These are phyloP conservation scores for Termitomyces sp. DNA, from an alignment of 768 basidiomycete genomes.

Conservation along the genomic window DNA sequence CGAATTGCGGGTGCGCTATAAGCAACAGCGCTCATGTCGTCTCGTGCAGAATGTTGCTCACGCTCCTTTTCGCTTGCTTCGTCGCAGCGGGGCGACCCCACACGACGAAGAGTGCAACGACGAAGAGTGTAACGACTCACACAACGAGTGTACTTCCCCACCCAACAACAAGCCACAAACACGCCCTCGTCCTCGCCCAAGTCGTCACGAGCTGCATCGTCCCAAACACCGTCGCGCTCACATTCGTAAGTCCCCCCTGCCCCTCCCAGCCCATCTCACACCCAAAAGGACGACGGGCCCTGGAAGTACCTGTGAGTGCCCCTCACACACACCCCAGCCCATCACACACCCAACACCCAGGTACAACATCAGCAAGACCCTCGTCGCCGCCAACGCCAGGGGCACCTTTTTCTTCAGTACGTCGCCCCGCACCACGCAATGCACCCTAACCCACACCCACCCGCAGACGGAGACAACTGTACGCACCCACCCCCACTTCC, in stretches of 20 bases:
- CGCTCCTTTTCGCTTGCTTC: too few species aligned
- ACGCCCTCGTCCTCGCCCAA: constrained; percentile 13
- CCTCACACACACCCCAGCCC: too few species aligned
- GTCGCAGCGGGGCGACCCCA: too few species aligned
- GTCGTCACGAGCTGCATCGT: constrained; percentile 27
- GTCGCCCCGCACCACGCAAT: neutral
- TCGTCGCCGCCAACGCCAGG: constrained; percentile 25
- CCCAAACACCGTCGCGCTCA: constrained; percentile 27
- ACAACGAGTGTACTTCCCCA: too few species aligned
- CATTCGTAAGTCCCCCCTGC: constrained; percentile 20
- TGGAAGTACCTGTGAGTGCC: constrained; percentile 8
- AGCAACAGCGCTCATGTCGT: too few species aligned
- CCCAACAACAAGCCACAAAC: neutral
- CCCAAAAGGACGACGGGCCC: constrained; percentile 16
- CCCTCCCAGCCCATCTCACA: too few species aligned
- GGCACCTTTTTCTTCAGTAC: constrained; percentile 30
- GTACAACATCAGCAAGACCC: constrained; percentile 19
- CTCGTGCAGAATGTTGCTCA: too few species aligned
- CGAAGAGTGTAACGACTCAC: too few species aligned
- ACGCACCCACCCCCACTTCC: neutral
- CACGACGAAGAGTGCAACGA: too few species aligned
- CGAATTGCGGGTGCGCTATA: too few species aligned
- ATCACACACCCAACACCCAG: too few species aligned
- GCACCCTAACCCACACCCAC: neutral
- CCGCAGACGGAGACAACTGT: constrained; percentile 35